Evolutionary conservation across 441 rosid species (phyloP).

Genomic region (Arabidopsis lyrata): DNA sequence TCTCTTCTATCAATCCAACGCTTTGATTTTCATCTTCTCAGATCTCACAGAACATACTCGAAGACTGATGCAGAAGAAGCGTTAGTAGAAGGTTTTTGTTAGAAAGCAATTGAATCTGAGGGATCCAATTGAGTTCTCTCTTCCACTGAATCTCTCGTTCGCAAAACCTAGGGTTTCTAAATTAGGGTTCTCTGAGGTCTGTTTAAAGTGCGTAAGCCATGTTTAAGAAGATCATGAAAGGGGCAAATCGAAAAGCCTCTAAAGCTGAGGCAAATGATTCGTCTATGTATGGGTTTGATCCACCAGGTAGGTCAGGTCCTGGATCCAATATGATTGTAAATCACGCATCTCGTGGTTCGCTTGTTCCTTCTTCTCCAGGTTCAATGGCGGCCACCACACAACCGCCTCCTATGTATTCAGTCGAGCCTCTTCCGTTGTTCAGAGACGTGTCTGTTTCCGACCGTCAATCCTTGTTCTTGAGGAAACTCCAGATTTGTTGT

Average conservation of each 20-base stretch:
- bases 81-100: slow-evolving; percentile 20
- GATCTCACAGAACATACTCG: slow-evolving; percentile 20
- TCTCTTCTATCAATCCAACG: slow-evolving; percentile 34
- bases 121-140: slow-evolving; percentile 41
- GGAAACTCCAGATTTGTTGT: slow-evolving; percentile 84
- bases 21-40: slow-evolving; percentile 21
- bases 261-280: slow-evolving; percentile 63
- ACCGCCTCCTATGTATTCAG: slow-evolving; percentile 62
- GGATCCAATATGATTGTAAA: slow-evolving; percentile 63
- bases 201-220: slow-evolving; percentile 45
- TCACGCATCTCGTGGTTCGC: slow-evolving; percentile 66
- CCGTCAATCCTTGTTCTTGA: slow-evolving; percentile 64
- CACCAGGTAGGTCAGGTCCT: slow-evolving; percentile 50
- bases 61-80: slow-evolving; percentile 5
- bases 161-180: slow-evolving; percentile 33
- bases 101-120: slow-evolving; percentile 13
- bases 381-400: slow-evolving; percentile 43
- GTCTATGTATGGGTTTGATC: slow-evolving; percentile 51
- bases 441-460: slow-evolving; percentile 72
- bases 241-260: slow-evolving; percentile 73
- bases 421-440: slow-evolving; percentile 76
- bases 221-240: slow-evolving; percentile 91
- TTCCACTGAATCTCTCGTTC: slow-evolving; percentile 28
- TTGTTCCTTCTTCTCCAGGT: slow-evolving; percentile 39
- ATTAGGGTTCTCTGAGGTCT: slow-evolving; percentile 46